Base-by-base conservation (phyloP, 176 grass and related monocot species). In the Carex littledalei region DNA sequence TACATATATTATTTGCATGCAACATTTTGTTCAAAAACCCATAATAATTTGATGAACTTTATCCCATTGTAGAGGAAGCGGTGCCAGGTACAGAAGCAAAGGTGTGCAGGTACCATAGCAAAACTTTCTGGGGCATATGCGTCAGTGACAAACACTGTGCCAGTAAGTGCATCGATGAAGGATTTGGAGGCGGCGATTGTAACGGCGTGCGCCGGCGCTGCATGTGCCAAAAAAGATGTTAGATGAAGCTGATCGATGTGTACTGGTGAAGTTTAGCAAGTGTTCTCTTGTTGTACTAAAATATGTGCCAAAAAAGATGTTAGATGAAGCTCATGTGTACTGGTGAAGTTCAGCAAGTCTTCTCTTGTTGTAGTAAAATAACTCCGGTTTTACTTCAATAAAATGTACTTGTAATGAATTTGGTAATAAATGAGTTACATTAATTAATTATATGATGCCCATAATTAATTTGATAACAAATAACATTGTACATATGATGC, bases 131-230 rank as follows among this genome's bases (percentile, higher is more conserved):
- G 52, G 92, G 92, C 21, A 0, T 1, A 0, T 94, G 89, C 86
- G 0, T 37, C 5, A 86, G 71, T 0, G 54, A 91, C 60, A 11
- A 29, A 11, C 90, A 88, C 87, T 94, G 89, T 78, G 86, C 83
- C 39, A n/a, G 20, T 7, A 86, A 79, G 34, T 94, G 89, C 80
- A 3, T 79, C 0, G 37, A 49, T 0, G 92, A 91, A 60, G 74
- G 74, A 2, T 94, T 86, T 64, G 89, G 87, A 62, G 92, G 89
- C 16, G 92, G 89, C 63, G 84, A 88, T 78, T 94, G 87, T 82
- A 87, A 91, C 52, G 87, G 87, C 0, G 0, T 67, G 4, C 0
- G 7, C 0, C 89, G 92, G 4, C 29, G 71, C 69, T 91, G 92
- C 89, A 88, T 84, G 89, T 91, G 92, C 39, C 11, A 84, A 43